Evolutionary conservation across 768 basidiomycete genomes (phyloP).

Genomic region (Lentinula sp.): DNA sequence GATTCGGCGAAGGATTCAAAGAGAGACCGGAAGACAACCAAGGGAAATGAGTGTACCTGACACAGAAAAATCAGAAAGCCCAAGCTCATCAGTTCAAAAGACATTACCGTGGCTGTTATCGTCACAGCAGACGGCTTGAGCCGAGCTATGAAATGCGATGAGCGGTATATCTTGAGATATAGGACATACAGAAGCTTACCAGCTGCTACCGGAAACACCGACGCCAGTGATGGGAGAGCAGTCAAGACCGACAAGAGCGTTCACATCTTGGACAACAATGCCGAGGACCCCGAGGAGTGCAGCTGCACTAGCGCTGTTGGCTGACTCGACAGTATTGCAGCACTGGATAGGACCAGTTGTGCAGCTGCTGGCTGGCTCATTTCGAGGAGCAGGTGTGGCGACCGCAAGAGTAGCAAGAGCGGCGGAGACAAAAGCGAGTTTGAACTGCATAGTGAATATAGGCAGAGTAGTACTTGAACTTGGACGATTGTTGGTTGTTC

Average conservation of each 20-base stretch:
- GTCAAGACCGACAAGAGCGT: background rate
- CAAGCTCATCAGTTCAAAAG: no score
- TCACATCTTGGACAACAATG: background rate
- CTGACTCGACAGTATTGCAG: background rate
- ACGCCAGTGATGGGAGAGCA: constrained; percentile 1
- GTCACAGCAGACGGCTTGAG: background rate
- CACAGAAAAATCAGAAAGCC: no score
- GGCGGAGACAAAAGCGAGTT: constrained; percentile 2
- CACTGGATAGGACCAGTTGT: constrained; percentile 3
- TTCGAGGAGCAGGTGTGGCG: constrained; percentile 1
- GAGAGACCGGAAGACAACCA: no score
- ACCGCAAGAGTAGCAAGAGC: constrained; percentile 1
- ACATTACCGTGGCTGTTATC: background rate
- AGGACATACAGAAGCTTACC: background rate
- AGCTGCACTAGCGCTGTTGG: background rate
- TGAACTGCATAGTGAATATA: constrained; percentile 2
- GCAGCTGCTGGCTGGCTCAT: background rate
- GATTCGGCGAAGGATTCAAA: no score
- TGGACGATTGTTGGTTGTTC: constrained; percentile 1
- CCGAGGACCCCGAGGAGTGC: background rate
- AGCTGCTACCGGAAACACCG: background rate
- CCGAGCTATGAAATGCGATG: background rate
- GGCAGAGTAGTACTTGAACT: background rate
- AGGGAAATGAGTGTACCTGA: no score
- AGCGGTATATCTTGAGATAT: no score